Evolutionary conservation across 768 basidiomycete genomes (phyloP), one percentile per base, ranked within the genome.

Genomic region (Leccinum longicurvipes): DNA sequence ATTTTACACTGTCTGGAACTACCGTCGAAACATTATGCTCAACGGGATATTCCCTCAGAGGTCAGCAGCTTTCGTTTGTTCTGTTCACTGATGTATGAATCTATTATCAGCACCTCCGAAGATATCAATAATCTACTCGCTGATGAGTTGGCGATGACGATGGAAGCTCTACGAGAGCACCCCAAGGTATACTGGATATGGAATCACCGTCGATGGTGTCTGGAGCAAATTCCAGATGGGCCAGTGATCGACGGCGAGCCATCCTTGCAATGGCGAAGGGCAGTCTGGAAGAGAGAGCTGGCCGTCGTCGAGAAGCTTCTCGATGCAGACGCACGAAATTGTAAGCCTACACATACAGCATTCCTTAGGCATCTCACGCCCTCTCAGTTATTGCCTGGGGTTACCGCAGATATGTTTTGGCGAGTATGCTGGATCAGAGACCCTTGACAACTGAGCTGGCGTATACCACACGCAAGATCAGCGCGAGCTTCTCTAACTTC

Each of bases 181-280:
- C 97, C 97, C 14, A 99, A 98, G 68, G 87, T 97, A 19, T 99
- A 99, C 69, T 93, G 91, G 87, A 93, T 98, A 63, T 99, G 97
- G 97, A 98, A 94, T 67, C 94, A 99, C 65, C 84, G 97, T 36
- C 78, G 86, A 63, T 98, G 97, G 97, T 95, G 95, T 66, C 82
- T 99, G 2, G 87, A 89, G 68, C 83, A 87, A 52, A 82, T 96
- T 11, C 95, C 96, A 0, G 76, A 80, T 51, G 89, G 86, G 1
- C 91, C 92, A 0, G 76, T 74, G 27, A 63, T 69, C 2, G 73
- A 75, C 47, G 72, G 70, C 1, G 72, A 69, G 2, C 77, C 82
- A 51, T 65, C 71, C 10, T 62, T 79, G 48, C 80, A 77, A n/a
- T 98, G 94, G 95, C 85, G 82, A 63, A 83, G 81, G 61, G 74